Percentiles rank a stretch among this genome's conserved stretches.
Evolutionary conservation across 768 basidiomycete genomes (phyloP).

Genomic region (Trametes maxima): DNA sequence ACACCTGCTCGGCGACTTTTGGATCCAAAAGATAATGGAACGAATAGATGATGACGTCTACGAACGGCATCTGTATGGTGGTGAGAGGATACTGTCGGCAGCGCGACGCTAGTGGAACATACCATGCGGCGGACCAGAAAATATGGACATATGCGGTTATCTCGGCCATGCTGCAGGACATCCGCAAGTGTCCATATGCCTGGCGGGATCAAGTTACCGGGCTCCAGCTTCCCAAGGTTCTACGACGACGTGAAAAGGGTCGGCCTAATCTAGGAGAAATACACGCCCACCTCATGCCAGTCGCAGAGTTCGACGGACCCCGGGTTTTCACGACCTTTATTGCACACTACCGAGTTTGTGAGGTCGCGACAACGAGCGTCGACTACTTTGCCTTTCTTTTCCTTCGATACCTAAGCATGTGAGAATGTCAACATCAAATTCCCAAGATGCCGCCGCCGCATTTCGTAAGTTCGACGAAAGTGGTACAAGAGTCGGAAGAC

Average conservation of each 20-base stretch:
- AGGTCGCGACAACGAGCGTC: slow-evolving; percentile 97
- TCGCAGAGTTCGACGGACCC: slow-evolving; percentile 90
- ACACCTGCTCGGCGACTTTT: slow-evolving; percentile 98
- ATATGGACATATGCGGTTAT: slow-evolving; percentile 90
- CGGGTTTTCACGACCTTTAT: slow-evolving; percentile 83
- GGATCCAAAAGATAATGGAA: slow-evolving; percentile 99
- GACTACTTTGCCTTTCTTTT: slow-evolving; percentile 98
- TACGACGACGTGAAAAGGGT: slow-evolving; percentile 36
- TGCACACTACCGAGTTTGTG: slow-evolving; percentile 80
- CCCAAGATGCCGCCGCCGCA: neutral
- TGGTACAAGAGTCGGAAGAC: neutral
- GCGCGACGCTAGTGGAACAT: slow-evolving; percentile 25
- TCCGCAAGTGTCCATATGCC: slow-evolving; percentile 97
- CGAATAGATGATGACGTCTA: slow-evolving; percentile 96
- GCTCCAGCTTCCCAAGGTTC: slow-evolving; percentile 82
- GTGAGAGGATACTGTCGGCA: neutral
- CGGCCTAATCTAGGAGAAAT: neutral
- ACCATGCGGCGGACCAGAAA: slow-evolving; percentile 97
- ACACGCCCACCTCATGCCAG: slow-evolving; percentile 82
- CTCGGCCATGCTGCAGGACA: slow-evolving; percentile 83
- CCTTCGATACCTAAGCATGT: slow-evolving; percentile 76
- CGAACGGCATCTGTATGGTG: slow-evolving; percentile 80
- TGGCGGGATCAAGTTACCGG: slow-evolving; percentile 77
- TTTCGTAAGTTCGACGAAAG: neutral
- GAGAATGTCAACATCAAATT: slow-evolving; percentile 3